phyloP scores from a whole-genome alignment of 169 alveolate genomes.

The Plasmodium adleri region DNA sequence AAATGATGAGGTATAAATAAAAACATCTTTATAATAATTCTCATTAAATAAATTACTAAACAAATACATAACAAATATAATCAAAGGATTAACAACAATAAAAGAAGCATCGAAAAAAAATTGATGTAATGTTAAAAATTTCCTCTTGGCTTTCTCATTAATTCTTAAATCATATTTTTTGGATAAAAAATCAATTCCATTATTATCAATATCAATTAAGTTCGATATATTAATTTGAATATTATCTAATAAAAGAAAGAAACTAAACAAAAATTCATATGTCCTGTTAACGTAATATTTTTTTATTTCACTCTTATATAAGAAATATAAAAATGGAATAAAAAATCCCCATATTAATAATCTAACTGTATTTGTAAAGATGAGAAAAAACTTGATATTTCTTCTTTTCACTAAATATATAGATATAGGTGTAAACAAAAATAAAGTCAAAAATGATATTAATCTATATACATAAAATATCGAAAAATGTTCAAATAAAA shows the following conservation, averaged over 20 bases:
- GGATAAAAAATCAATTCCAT: conserved; percentile 60
- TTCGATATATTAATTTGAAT: conserved; percentile 41
- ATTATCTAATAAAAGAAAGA: conserved; percentile 32
- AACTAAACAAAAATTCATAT: conserved; percentile 16
- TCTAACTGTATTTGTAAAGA: conserved; percentile 41
- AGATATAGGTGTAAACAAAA: conserved; percentile 54
- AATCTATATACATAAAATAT: conserved; percentile 55
- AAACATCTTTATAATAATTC: conserved; percentile 28
- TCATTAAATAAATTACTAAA: conserved; percentile 22
- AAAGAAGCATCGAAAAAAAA: conserved; percentile 55
- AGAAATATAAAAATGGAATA: conserved; percentile 25
- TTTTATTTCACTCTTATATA: conserved; percentile 37
- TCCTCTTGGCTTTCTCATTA: conserved; percentile 43
- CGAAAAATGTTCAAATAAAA: conserved; percentile 45
- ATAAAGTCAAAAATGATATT: conserved; percentile 32
- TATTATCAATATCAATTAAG: conserved; percentile 51
- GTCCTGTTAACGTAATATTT: conserved; percentile 30
- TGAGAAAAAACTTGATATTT: conserved; percentile 37
- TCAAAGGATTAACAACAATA: conserved; percentile 30
- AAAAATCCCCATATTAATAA: conserved; percentile 48
- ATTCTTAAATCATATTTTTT: conserved; percentile 34
- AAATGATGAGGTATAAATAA: conserved; percentile 27
- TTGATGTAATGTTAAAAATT: conserved; percentile 40
- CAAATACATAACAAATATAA: conserved; percentile 53
- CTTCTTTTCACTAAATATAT: conserved; percentile 30